Percentiles rank a stretch among this genome's conserved stretches.
These are phyloP conservation scores for Ophiocordyceps camponoti-rufipedis DNA, from an alignment of 2,329 filamentous ascomycete genomes.

Conservation along the genomic window DNA sequence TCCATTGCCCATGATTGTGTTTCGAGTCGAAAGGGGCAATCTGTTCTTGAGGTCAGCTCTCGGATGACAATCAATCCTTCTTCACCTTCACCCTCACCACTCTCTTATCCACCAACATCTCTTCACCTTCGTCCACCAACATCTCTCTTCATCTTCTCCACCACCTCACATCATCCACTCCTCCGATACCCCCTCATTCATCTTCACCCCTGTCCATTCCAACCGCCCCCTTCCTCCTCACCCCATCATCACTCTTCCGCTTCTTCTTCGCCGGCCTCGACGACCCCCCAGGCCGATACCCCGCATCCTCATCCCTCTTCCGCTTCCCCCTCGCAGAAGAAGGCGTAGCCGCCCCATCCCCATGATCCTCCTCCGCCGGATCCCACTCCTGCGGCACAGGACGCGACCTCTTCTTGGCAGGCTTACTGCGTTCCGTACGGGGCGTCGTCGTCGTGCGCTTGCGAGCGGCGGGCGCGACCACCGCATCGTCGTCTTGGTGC, in stretches of 20 bases:
- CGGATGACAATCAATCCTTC: no score
- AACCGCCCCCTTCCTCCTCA: no score
- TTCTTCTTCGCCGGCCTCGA: slow-evolving; percentile 37
- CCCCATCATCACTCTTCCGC: slow-evolving; percentile 29
- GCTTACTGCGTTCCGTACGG: slow-evolving; percentile 12
- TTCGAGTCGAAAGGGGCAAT: no score
- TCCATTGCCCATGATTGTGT: no score
- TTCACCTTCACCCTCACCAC: no score
- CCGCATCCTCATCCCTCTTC: slow-evolving; percentile 40
- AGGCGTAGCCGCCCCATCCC: slow-evolving; percentile 13
- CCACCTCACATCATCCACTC: no score
- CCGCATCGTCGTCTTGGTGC: slow-evolving; percentile 9
- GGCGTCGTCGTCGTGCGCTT: not conserved
- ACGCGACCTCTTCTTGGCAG: slow-evolving; percentile 18
- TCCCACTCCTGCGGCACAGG: slow-evolving; percentile 9
- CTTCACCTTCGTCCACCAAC: no score
- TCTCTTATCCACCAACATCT: no score
- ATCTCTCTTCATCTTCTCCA: no score
- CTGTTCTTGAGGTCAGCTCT: no score
- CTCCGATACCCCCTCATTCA: no score
- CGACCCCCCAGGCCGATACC: slow-evolving; percentile 40
- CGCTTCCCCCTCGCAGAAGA: slow-evolving; percentile 19
- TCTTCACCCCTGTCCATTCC: no score
- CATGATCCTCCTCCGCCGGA: slow-evolving; percentile 21
- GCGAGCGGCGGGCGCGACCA: not conserved